Base-by-base conservation (phyloP, 306 rosid species). In the Arachis stenosperma region DNA sequence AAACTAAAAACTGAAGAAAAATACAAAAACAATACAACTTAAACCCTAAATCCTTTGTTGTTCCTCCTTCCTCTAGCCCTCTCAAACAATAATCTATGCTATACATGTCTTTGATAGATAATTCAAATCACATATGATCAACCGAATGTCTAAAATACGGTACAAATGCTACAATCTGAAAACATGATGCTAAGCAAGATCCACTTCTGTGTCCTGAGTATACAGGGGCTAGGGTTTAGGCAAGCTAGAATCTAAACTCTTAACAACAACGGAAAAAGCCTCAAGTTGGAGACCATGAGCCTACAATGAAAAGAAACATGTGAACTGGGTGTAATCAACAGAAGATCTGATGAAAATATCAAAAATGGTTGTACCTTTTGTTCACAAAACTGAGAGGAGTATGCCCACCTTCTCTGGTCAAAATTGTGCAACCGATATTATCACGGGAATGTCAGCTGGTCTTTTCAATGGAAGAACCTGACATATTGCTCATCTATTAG, bases 381-480 rank as follows among this genome's bases (percentile, higher is more conserved):
- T 70, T 86, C 71, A 76, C 66, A 85, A 90, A 83, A 76, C 77
- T 84, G 81, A 76, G 69, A 59, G 39, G 74, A 82, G 75, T 70
- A 78, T 81, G 77, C 95, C 77, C 88, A 94, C 97, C 99, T 94
- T 91, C 88, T 91, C 99, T 1, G 97, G 96, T 73, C 93, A 95
- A 85, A 94, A 94, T 82, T 94, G 97, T 78, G 98, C 97, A 83
- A 94, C 96, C 5, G 97, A 94, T 79, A 94, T 80, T 67, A 94
- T 73, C 59, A 84, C 69, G 27, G 90, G 89, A 53, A 74, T 75
- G 60, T 76, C 83, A 52, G 74, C 52, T 52, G 87, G 75, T 82
- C 96, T 85, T 81, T 89, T 92, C 89, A 94, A 82, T 57, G 96
- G 95, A 83, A 94, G 92, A 41, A 67, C 90, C 99, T 94, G 88